phyloP scores from a whole-genome alignment of 2,329 filamentous ascomycete species.

The Pestalotiopsis sp. region DNA sequence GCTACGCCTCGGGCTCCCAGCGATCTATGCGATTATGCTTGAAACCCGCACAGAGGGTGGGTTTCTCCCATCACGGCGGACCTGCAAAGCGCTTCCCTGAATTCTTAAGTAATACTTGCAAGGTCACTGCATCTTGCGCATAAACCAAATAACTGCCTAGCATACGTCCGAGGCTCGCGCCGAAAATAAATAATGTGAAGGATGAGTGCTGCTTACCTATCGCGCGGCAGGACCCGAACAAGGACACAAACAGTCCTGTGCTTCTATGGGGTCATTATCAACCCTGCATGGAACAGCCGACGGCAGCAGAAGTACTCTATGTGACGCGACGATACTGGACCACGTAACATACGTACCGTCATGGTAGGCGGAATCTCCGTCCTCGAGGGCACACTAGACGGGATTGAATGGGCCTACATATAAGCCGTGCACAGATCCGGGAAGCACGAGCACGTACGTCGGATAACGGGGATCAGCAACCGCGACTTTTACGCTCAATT shows the following conservation, averaged over 20 bases:
- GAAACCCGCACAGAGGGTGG: conserved; percentile 4
- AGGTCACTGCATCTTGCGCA: conserved; percentile 6
- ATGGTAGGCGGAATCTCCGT: conserved; percentile 1
- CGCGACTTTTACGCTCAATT: background rate
- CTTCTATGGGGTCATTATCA: background rate
- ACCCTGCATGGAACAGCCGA: background rate
- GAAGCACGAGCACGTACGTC: background rate
- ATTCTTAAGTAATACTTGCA: background rate
- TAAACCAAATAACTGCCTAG: conserved; percentile 6
- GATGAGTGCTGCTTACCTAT: background rate
- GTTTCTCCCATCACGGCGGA: background rate
- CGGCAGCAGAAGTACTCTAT: background rate
- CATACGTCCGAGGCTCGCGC: background rate
- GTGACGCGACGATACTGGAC: background rate
- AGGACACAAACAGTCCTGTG: conserved; percentile 1
- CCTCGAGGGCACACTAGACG: background rate
- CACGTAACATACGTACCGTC: background rate
- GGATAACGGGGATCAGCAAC: background rate
- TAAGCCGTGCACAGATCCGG: background rate
- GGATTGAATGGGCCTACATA: background rate
- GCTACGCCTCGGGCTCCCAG: background rate
- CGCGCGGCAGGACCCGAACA: background rate
- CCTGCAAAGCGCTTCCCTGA: background rate
- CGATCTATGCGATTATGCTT: background rate
- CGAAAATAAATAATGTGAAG: background rate